Percentiles rank a stretch among this genome's conserved stretches.
Conservation (phyloP, 2,329 filamentous ascomycete species). For the Trichoderma breve region DNA sequence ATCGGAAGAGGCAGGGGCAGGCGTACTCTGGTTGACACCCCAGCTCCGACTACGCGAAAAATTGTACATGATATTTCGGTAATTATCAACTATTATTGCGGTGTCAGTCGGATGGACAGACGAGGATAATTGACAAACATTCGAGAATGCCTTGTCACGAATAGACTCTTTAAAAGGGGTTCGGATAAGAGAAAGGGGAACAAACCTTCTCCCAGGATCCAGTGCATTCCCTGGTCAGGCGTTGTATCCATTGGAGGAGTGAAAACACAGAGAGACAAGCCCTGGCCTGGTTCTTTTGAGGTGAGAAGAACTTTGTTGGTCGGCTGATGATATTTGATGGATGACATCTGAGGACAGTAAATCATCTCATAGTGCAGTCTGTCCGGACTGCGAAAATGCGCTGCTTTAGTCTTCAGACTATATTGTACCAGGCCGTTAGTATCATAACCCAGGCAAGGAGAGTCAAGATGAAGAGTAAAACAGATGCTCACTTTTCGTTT, state of each 20-base stretch:
- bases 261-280: slow-evolving; percentile 39
- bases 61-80: slow-evolving; percentile 33
- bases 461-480: background rate
- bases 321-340: slow-evolving; percentile 47
- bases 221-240: slow-evolving; percentile 21
- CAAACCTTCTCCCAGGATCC: slow-evolving; percentile 40
- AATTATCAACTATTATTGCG: slow-evolving; percentile 30
- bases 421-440: background rate
- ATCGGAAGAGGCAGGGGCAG: slow-evolving; percentile 41
- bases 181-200: background rate
- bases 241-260: slow-evolving; percentile 33
- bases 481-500: slow-evolving; percentile 38
- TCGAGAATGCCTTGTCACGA: too few relatives aligned
- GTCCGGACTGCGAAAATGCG: slow-evolving; percentile 16
- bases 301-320: slow-evolving; percentile 45
- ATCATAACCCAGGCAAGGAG: background rate
- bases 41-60: slow-evolving; percentile 30
- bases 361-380: slow-evolving; percentile 31
- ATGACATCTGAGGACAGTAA: slow-evolving; percentile 42
- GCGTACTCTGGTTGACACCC: slow-evolving; percentile 41
- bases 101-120: background rate
- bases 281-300: slow-evolving; percentile 35
- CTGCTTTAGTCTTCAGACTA: slow-evolving; percentile 15
- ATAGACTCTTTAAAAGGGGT: background rate
- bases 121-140: background rate